Base-by-base conservation (phyloP, 768 basidiomycete species). In the Mycena albidolilacea region DNA sequence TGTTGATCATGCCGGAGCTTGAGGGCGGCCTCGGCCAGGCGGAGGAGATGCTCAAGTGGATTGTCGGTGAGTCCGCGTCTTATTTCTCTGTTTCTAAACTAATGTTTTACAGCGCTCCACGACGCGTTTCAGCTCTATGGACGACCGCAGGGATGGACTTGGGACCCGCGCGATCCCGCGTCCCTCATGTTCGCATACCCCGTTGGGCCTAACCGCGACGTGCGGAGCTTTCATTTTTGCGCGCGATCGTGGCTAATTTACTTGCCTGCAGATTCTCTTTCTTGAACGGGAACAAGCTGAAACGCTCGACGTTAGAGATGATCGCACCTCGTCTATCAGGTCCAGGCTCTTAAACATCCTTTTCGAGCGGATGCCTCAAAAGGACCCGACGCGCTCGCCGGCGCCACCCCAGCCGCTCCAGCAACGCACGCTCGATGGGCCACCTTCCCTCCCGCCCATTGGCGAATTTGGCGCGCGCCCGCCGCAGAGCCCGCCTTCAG, bases 151-250 rank as follows among this genome's bases (percentile, higher is more conserved):
- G 83, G 86, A 30, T 98, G 97, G 84, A 92, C 90, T 37, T 98
- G 96, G 95, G 95, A 99, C 78, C 95, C 95, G 64, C 89, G 93
- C 15, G 92, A 97, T 80, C 89, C 91, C 0, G 79, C 81, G 9
- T 95, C 95, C 11, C 87, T 97, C 81, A 97, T 98, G 92, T 99
- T 97, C 81, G 96, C 92, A 0, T 98, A 98, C 80, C 97, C 97
- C 8, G 91, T 95, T 60, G 97, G 96, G 0, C 90, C 93, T 5
- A 84, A 90, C 70, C 93, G 91, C 82, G 93, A 96, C 79, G 97
- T 97, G 79, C 75, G 94, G 85, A 19, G 50, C 75, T 69, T 41
- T 67, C 23, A 55, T 48, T 39, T 48, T 17, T 68, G 41, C 69
- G 41, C 23, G 64, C 23, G 30, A 57, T 35, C 17, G 41, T 15